Base-by-base conservation (phyloP, 2,329 filamentous ascomycete genomes). In the Ceratocystis diversiconidia region DNA sequence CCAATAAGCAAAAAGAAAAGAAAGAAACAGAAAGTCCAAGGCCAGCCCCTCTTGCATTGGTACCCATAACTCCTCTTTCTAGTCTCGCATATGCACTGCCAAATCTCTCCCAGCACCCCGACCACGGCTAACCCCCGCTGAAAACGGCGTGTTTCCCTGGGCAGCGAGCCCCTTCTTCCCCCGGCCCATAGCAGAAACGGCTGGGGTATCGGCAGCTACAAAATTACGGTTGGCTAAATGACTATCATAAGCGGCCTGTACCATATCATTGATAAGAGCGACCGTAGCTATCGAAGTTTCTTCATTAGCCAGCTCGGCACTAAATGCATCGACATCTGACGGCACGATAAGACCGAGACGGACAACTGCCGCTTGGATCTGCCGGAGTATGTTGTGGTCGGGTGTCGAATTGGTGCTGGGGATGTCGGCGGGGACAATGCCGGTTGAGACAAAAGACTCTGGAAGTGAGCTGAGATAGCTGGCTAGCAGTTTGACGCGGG, bases 241-340 rank as follows among this genome's bases (percentile, higher is more conserved):
- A 28, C 88, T 85, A 43, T 85, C 82, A 65, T 83, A 83, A 22
- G 92, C 80, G 68, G 85, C 88, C 68, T 88, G 82, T 69, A 92
- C 86, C 36, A 96, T 80, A 25, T 83, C 81, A 57, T 89, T 87
- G 7, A 97, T 81, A 1, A 97, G 78, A 3, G 84, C 83, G 62
- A 95, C 82, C 1, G 96, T 81, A 65, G 86, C 81, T 32, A 96
- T 90, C 71, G 97, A 90, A 71, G 95, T 94, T 68, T 86, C 80
- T 76, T 96, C 89, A 64, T 87, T 85, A 46, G 87, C 78, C 46
- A 89, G 82, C 74, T 95, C 88, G 43, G 82, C 79, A 32, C 85
- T 79, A 72, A 92, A 89, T 0, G 83, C 80, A 55, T 80, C 79
- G 30, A 79, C 76, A 70, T 89, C 81, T 1, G 86, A 80, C 2